A percentile compares a stretch with the other conserved stretches of the same genome.
Conservation (phyloP, 116 monocot genomes). For the Trichopus zeylanicus region DNA sequence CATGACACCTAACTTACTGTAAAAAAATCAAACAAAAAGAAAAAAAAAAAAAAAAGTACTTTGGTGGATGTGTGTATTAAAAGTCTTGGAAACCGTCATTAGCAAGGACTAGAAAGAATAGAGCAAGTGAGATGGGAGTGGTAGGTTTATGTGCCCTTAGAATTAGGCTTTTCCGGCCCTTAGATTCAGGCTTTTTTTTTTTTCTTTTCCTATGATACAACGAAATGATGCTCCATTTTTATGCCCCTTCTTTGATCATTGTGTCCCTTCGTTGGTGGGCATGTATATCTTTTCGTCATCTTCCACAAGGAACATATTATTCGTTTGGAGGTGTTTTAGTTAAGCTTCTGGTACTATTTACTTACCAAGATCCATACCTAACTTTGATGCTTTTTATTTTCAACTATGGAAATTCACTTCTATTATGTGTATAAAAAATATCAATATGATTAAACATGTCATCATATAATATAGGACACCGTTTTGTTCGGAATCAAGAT, state of each 20-base stretch:
- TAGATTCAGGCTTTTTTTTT: constrained; percentile 2
- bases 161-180: constrained; percentile 11
- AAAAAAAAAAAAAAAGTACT: too few relatives aligned
- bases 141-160: constrained; percentile 8
- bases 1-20: neutral
- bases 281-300: constrained; percentile 10
- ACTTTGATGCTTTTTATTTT: too few relatives aligned
- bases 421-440: too few relatives aligned
- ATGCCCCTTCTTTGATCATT: constrained; percentile 3
- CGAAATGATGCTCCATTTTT: constrained; percentile 6
- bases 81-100: constrained; percentile 2
- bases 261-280: constrained; percentile 18
- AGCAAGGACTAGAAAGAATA: neutral
- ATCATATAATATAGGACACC: too few relatives aligned
- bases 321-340: too few relatives aligned
- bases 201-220: neutral
- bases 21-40: neutral
- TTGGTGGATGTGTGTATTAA: too few relatives aligned
- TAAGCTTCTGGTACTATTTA: too few relatives aligned
- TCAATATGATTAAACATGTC: too few relatives aligned
- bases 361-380: neutral
- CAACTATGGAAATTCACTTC: too few relatives aligned
- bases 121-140: neutral
- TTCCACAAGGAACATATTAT: neutral
- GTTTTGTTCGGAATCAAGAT: too few relatives aligned